These are phyloP conservation scores for Postia placenta DNA, from an alignment of 768 basidiomycete species.

Conservation along the genomic window DNA sequence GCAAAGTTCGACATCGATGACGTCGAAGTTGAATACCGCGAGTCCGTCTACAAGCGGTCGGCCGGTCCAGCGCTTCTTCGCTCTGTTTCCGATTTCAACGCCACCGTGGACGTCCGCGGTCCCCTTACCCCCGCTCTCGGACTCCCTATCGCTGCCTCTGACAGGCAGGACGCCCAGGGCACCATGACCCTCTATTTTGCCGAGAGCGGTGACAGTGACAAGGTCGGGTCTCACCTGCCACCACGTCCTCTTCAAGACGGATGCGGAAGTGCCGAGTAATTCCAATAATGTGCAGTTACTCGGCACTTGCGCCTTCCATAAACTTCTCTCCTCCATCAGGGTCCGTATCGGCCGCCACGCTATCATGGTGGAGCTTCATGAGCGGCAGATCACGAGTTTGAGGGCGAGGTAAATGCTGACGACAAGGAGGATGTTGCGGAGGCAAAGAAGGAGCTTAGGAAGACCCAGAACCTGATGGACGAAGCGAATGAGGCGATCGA, in stretches of 20 bases:
- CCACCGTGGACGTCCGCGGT: slow-evolving; percentile 9
- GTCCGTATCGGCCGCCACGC: slow-evolving; percentile 2
- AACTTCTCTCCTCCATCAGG: slow-evolving; percentile 6
- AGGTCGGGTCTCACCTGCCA: slow-evolving; percentile 4
- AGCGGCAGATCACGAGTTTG: too few relatives aligned
- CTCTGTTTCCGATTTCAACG: not conserved
- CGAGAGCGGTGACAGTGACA: slow-evolving; percentile 1
- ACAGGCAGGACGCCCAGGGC: slow-evolving; percentile 2
- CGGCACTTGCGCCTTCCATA: slow-evolving; percentile 10
- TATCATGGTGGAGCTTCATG: not conserved
- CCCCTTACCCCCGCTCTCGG: slow-evolving; percentile 33
- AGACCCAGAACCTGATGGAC: slow-evolving; percentile 1
- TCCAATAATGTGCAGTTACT: slow-evolving; percentile 5
- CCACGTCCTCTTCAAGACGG: slow-evolving; percentile 8
- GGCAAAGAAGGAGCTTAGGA: slow-evolving; percentile 5
- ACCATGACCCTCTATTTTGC: slow-evolving; percentile 6
- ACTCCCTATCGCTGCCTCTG: slow-evolving; percentile 27
- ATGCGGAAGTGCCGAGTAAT: not conserved
- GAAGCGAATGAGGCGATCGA: slow-evolving; percentile 10
- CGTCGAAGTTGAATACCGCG: slow-evolving; percentile 9
- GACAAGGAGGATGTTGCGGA: not conserved
- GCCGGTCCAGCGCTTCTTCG: not conserved
- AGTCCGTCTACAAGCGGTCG: slow-evolving; percentile 3
- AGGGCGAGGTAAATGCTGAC: not conserved
- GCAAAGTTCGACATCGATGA: not conserved